These are phyloP conservation scores for Fomitopsis palustris DNA, from an alignment of 1,284 basidiomycete species.

Conservation along the genomic window DNA sequence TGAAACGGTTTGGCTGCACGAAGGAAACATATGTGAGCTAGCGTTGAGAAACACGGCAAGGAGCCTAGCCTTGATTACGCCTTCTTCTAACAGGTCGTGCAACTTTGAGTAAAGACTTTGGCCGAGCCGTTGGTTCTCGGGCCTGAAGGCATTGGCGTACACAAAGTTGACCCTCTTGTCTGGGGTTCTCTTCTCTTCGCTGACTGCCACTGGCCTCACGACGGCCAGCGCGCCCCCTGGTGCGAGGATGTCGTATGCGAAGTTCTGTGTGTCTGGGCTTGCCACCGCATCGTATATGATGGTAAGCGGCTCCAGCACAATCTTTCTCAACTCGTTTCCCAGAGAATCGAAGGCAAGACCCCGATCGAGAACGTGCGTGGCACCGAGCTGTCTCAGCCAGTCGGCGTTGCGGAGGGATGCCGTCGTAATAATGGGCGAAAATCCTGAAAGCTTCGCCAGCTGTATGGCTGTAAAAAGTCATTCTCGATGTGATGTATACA, in stretches of 20 bases:
- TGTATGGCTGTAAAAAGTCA: slow-evolving; percentile 24
- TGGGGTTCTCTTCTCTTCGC: not conserved
- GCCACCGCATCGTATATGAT: slow-evolving; percentile 27
- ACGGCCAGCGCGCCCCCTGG: slow-evolving; percentile 18
- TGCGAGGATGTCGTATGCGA: slow-evolving; percentile 17
- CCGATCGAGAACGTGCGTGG: slow-evolving; percentile 32
- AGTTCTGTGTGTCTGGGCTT: slow-evolving; percentile 14
- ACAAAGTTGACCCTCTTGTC: slow-evolving; percentile 19
- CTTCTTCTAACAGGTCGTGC: slow-evolving; percentile 30
- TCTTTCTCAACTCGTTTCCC: slow-evolving; percentile 12
- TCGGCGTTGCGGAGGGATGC: slow-evolving; percentile 29
- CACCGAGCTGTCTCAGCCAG: slow-evolving; percentile 32
- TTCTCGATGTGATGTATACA: too few relatives aligned
- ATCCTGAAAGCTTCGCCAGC: slow-evolving; percentile 30
- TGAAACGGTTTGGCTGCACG: slow-evolving; percentile 22
- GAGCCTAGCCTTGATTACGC: slow-evolving; percentile 30
- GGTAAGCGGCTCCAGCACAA: slow-evolving; percentile 16
- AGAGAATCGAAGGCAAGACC: slow-evolving; percentile 11
- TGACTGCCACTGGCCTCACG: slow-evolving; percentile 8
- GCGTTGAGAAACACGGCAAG: not conserved
- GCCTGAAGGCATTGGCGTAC: slow-evolving; percentile 22
- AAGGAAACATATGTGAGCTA: not conserved
- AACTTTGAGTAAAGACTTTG: slow-evolving; percentile 26
- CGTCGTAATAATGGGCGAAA: slow-evolving; percentile 31
- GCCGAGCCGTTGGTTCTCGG: slow-evolving; percentile 23